A percentile compares a stretch with the other conserved stretches of the same genome.
These are phyloP conservation scores for Thraustochytrium sp. DNA, from an alignment of 352 stramenopile genomes.

Conservation along the genomic window DNA sequence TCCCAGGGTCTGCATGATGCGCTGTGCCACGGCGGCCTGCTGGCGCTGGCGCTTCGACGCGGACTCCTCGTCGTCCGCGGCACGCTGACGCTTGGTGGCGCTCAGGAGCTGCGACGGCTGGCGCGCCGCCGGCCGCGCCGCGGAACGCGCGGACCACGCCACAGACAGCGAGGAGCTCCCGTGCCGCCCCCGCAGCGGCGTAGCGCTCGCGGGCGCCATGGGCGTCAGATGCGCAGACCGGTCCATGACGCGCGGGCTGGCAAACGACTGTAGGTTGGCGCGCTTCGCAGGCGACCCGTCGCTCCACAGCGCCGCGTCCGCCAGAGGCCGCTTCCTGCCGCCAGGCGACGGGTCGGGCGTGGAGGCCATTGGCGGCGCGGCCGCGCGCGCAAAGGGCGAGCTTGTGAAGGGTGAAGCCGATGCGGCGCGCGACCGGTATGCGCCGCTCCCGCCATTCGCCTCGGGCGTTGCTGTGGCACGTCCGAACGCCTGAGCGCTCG, in stretches of 20 bases:
- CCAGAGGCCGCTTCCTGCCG: neutral
- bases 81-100: neutral
- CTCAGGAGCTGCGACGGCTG: slow-evolving; percentile 1
- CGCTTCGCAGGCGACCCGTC: neutral
- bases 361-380: no score
- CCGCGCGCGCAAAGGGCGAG: no score
- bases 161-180: neutral
- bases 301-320: neutral
- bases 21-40: slow-evolving; percentile 8
- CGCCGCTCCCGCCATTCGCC: no score
- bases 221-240: neutral
- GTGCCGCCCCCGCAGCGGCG: neutral
- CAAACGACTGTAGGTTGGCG: neutral
- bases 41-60: neutral
- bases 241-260: neutral
- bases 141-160: neutral
- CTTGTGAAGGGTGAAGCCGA: no score
- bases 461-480: no score
- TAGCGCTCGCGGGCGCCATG: neutral
- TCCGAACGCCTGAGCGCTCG: no score
- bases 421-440: no score
- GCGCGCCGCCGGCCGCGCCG: neutral
- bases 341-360: neutral
- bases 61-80: neutral
- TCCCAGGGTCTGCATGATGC: slow-evolving; percentile 35